Conservation (phyloP, 768 basidiomycete genomes). For the Leccinellum luteum region DNA sequence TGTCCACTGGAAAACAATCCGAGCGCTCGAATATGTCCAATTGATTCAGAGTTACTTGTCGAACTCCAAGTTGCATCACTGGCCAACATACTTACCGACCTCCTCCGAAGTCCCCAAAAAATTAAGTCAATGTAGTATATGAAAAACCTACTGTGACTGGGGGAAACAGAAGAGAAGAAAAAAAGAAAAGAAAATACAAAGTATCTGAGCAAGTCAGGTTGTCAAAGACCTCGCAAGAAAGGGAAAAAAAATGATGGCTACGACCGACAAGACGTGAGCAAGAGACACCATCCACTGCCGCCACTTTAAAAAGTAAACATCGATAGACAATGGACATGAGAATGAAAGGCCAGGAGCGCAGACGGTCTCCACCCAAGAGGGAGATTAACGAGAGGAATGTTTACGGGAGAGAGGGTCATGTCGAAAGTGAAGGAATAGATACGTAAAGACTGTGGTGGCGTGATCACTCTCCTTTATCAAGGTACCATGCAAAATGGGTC, state of each 20-base stretch:
- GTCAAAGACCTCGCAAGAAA: slow-evolving; percentile 2
- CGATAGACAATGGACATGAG: not conserved
- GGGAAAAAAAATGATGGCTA: not conserved
- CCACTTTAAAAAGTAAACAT: not conserved
- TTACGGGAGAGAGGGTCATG: slow-evolving; percentile 18
- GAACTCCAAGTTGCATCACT: too few relatives aligned
- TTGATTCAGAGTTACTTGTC: too few relatives aligned
- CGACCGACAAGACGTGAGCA: slow-evolving; percentile 1
- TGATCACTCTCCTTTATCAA: slow-evolving; percentile 20
- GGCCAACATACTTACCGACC: not conserved
- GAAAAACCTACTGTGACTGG: slow-evolving; percentile 22
- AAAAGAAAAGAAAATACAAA: not conserved
- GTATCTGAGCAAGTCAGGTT: slow-evolving; percentile 5
- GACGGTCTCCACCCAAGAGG: slow-evolving; percentile 8
- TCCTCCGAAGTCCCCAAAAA: not conserved
- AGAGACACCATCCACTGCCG: slow-evolving; percentile 4
- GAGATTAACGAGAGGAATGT: slow-evolving; percentile 17
- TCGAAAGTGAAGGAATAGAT: slow-evolving; percentile 34
- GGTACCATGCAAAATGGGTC: slow-evolving; percentile 22
- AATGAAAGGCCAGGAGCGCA: slow-evolving; percentile 6
- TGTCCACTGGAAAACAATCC: too few relatives aligned
- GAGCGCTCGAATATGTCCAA: too few relatives aligned
- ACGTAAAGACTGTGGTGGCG: slow-evolving; percentile 24
- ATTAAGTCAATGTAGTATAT: slow-evolving; percentile 21
- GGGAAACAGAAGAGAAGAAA: not conserved